Base-by-base conservation (phyloP, 2,329 filamentous ascomycete genomes). In the Aspergillus tamarii region DNA sequence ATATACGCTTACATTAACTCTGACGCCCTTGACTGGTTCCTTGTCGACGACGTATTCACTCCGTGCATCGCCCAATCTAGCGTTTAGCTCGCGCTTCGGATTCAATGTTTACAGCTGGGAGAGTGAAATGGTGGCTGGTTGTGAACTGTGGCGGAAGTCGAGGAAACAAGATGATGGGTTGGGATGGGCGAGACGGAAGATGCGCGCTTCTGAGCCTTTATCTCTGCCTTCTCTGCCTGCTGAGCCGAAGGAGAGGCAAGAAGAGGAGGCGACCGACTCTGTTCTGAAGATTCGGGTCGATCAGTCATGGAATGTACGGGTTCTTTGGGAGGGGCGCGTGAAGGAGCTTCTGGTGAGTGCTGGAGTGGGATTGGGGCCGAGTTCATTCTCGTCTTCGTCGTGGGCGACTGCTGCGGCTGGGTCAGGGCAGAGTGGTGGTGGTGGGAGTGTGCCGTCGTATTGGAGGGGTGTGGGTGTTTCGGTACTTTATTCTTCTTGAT, bases 51-150 rank as follows among this genome's bases (percentile, higher is more conserved):
- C 89, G 19, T 99, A 99, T 76, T 92, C 95, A 0, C 92, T 98
- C 55, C 91, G 92, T 73, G 94, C 94, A 2, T 93, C 93, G 3
- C 87, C 87, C 39, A 88, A 93, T 72, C 87, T 96, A 69, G 91
- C 93, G 12, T 85, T 99, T 57, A 95, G 93, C 67, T 96, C 93
- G 26, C 89, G 91, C 57, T 94, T 98, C 80, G 93, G 96, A 74
- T 99, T 99, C 80, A 99, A 99, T 73, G 91, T 97, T 57, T 98
- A 97, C 80, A 97, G 93, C 76, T 99, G 97, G 82, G 95, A 99
- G 82, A 97, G 93, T 74, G 91, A 95, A 63, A 90, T 97, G 84
- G 90, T 93, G 30, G 86, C 98, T 28, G 95, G 95, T 16, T 92
- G 93, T 81, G 95, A 99, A 81, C 83, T 98, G 50, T 99, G 95